Evolutionary conservation across 768 basidiomycete species (phyloP), one percentile per base, ranked within the genome.

Genomic region (Mycena alexandri): DNA sequence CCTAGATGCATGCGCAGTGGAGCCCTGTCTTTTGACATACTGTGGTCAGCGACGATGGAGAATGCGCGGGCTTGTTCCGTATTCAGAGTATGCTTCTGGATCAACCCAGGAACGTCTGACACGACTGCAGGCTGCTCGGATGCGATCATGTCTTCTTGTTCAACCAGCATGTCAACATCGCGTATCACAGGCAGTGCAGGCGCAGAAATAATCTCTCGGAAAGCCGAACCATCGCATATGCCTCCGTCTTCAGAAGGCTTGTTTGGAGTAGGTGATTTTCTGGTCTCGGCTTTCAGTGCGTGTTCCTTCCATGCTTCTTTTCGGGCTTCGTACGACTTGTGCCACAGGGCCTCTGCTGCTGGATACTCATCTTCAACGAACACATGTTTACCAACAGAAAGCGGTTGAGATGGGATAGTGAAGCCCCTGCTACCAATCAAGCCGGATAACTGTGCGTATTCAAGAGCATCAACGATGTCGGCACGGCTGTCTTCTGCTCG

Each of bases 1-100:
- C 70, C 74, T 0, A 85, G 9, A 33, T 76, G 80, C 81, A 84
- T 80, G 0, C 72, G 58, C 2, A 83, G 63, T 3, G 54, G 47
- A 5, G 72, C 75, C 3, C 68, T 36, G 5, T 29, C 14, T 9
- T 72, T n/a, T 5, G 19, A n/a, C 2, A 70, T 10, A 33, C 66
- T 71, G 41, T 82, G 80, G 0, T 75, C 47, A 79, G 81, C 17
- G n/a, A n/a, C n/a, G n/a, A n/a, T n/a, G n/a, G n/a, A n/a, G n/a
- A n/a, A n/a, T n/a, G n/a, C n/a, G n/a, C 63, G 60, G 11, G 54
- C 63, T 65, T 84, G 83, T 52, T 81, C 79, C 2, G 3, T 47
- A 57, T 82, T 83, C 21, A 83, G 62, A 1, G 73, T 78, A 44
- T 65, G 79, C 29, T 78, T 47, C 46, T 2, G 11, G 46, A 47